phyloP scores from a whole-genome alignment of 1,284 basidiomycete species.

The Puccinia horiana region DNA sequence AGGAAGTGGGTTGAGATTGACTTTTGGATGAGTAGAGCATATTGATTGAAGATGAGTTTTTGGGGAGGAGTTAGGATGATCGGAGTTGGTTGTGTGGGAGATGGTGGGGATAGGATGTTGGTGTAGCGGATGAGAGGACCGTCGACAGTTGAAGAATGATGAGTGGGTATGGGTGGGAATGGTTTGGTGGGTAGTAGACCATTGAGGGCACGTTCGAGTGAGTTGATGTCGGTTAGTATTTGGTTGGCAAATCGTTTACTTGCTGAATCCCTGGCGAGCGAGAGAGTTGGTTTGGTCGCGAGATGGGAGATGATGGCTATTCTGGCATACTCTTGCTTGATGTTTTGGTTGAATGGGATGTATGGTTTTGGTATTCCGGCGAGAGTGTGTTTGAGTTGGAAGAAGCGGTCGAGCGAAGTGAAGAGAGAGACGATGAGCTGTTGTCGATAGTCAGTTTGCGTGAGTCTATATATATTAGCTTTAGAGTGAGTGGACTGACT shows the following conservation, averaged over 20 bases:
- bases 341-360: conserved; percentile 12
- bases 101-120: not conserved
- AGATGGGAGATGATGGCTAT: conserved; percentile 8
- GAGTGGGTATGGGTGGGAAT: not conserved
- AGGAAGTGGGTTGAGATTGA: not conserved
- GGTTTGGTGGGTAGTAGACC: conserved; percentile 8
- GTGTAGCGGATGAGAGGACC: not conserved
- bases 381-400: conserved; percentile 8
- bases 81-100: conserved; percentile 19
- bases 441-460: not conserved
- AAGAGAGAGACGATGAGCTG: conserved; percentile 18
- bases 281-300: not conserved
- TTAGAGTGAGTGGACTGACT: not conserved
- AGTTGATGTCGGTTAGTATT: not conserved
- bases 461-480: not conserved
- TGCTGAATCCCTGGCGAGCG: not conserved
- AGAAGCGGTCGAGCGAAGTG: conserved; percentile 1
- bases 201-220: not conserved
- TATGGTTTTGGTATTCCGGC: conserved; percentile 11
- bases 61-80: conserved; percentile 15
- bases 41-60: conserved; percentile 15
- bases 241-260: conserved; percentile 12
- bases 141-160: conserved; percentile 3
- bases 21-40: not conserved
- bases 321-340: conserved; percentile 20